Base-by-base conservation (phyloP, 2,329 filamentous ascomycete species). In the Epicoccum sorghinum region DNA sequence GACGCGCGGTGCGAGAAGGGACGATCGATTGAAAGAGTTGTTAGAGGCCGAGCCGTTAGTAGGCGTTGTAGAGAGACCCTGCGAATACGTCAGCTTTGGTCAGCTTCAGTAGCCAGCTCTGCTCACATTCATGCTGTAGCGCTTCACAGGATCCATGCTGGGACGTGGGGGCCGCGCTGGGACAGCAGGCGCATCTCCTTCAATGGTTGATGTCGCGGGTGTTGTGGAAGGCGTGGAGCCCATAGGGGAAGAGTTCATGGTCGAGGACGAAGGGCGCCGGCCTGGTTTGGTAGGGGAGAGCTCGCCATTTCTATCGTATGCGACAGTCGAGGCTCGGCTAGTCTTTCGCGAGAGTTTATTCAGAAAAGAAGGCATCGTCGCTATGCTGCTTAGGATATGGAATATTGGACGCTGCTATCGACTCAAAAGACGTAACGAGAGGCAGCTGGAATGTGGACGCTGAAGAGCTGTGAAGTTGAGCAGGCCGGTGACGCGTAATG, bases 1-100 rank as follows among this genome's bases (percentile, higher is more conserved):
- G 35, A 97, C 85, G 64, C 86, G 86, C 23, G 93, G 93, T 27
- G 91, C 89, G 76, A 90, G 93, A 38, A 88, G 86, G 48, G 92
- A 96, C 14, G 87, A 83, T 7, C 88, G 58, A 84, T 77, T 59
- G 79, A 82, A 50, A 77, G 80, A 68, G 82, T 59, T 60, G 45
- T 55, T 36, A 14, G 41, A 41, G 7, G 74, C 70, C 13, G 71
- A 74, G 56, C 83, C 83, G 63, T 80, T 82, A 25, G 79, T 72
- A 23, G 80, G 76, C 35, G 62, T 61, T 24, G 83, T 82, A 23
- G 83, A 80, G 43, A 88, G 69, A 27, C 86, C 86, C 72, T 75
- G 54, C 10, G 40, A 12, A 10, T 39, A 38, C 18, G 46, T 64
- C 42, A 59, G 56, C 40, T 30, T 29, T 41, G 18, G 7, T 25